Evolutionary conservation across 371 early-diverging fungal genomes (phyloP).

Genomic region (Capniomyces stellatus): DNA sequence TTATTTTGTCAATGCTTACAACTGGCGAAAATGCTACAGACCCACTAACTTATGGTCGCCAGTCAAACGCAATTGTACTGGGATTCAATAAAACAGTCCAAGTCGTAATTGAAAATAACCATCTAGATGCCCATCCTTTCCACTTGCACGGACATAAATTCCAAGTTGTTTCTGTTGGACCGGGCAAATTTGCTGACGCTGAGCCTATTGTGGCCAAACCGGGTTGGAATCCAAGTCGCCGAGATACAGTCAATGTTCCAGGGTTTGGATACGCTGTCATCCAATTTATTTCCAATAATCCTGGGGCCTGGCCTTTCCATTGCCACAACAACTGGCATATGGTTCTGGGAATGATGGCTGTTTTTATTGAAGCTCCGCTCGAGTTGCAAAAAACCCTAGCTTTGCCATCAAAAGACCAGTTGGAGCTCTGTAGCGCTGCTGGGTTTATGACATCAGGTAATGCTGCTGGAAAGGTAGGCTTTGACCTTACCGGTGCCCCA

Average conservation of each 20-base stretch:
- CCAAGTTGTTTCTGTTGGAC: slow-evolving; percentile 31
- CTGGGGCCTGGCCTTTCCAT: slow-evolving; percentile 61
- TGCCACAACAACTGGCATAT: slow-evolving; percentile 73
- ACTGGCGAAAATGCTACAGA: slow-evolving; percentile 34
- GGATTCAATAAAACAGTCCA: slow-evolving; percentile 34
- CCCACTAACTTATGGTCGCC: slow-evolving; percentile 39
- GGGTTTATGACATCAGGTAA: slow-evolving; percentile 39
- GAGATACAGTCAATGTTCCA: slow-evolving; percentile 45
- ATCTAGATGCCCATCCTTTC: slow-evolving; percentile 49
- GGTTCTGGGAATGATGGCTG: slow-evolving; percentile 34
- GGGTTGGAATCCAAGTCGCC: slow-evolving; percentile 33
- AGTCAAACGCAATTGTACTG: slow-evolving; percentile 12
- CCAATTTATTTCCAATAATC: slow-evolving; percentile 53
- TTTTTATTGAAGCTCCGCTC: slow-evolving; percentile 49
- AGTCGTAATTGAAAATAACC: slow-evolving; percentile 47
- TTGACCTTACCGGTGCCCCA: slow-evolving; percentile 33
- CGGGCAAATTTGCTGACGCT: background rate
- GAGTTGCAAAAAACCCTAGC: slow-evolving; percentile 9
- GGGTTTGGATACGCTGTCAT: slow-evolving; percentile 35
- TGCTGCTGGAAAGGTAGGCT: slow-evolving; percentile 42
- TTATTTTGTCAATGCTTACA: slow-evolving; percentile 44
- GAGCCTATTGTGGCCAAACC: slow-evolving; percentile 8
- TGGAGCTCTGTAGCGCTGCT: slow-evolving; percentile 36
- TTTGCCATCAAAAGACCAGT: slow-evolving; percentile 9
- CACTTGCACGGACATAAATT: slow-evolving; percentile 71